A percentile compares a stretch with the other conserved stretches of the same genome.
phyloP scores from a whole-genome alignment of 2,329 filamentous ascomycete species.

The Microdochium bolleyi region DNA sequence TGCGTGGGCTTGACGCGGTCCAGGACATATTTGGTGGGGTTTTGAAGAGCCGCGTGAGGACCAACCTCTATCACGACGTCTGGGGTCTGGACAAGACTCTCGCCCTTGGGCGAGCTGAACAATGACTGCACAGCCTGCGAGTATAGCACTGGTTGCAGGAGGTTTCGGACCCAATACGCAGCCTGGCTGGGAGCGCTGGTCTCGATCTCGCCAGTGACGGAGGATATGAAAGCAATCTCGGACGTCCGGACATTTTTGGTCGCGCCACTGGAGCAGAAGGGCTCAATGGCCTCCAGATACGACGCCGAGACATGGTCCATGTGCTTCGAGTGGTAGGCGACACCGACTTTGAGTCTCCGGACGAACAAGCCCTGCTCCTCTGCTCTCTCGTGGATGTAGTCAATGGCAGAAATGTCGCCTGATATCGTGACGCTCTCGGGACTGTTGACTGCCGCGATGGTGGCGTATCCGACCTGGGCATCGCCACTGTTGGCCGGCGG shows the following conservation, averaged over 20 bases:
- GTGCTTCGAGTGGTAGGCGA: not conserved
- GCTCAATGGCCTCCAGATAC: not conserved
- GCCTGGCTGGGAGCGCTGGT: too few species aligned
- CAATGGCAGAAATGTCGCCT: not conserved
- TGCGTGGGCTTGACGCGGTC: too few species aligned
- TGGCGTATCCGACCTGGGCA: slow-evolving; percentile 3
- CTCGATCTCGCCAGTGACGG: not conserved
- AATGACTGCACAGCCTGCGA: too few species aligned
- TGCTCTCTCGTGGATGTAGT: not conserved
- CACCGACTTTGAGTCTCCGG: not conserved
- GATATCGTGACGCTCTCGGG: not conserved
- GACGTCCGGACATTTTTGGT: not conserved
- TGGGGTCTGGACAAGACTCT: too few species aligned
- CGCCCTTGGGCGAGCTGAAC: too few species aligned
- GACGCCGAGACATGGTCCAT: not conserved
- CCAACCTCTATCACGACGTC: too few species aligned
- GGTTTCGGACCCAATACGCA: too few species aligned
- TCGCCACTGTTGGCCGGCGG: not conserved
- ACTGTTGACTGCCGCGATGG: not conserved
- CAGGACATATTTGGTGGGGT: too few species aligned
- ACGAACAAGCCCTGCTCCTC: not conserved
- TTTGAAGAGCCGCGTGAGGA: too few species aligned
- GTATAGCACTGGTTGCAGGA: too few species aligned
- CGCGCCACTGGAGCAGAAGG: not conserved
- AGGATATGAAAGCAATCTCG: not conserved